Evolutionary conservation across 2,329 filamentous ascomycete species (phyloP), one percentile per base, ranked within the genome.

Genomic region (Botryotinia globosa): DNA sequence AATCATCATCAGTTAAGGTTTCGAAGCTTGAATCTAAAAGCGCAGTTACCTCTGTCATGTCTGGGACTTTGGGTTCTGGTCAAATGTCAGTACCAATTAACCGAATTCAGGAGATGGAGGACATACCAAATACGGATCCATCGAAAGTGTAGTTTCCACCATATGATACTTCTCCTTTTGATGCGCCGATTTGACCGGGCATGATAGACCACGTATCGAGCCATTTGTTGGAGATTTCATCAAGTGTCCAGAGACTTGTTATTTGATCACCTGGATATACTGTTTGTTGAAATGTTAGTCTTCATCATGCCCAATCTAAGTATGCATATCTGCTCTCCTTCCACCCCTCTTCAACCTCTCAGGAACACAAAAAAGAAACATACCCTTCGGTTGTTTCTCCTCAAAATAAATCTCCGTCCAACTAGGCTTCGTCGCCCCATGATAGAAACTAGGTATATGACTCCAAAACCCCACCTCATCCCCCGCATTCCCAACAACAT

Each of bases 401-500:
- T 71, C 59, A 42, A 71, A 71, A 64, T 65, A 71, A n/a, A 44
- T 44, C 18, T 65, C 69, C 4, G 34, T 42, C 44, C 45, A 64
- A 56, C 59, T 65, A 22, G 69, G 45, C 22, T 64, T 65, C 32
- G 69, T 56, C 37, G 34, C 69, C 10, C 59, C 69, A 25, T 71
- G 25, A 71, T 65, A 71, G 25, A 71, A 71, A 64, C 69, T 65
- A 42, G 63, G 63, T 12, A 72, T 51, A 59, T 68, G 51, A 68
- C 42, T 37, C 70, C 70, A 72, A 25, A 32, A 10, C 2, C 70
- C 70, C 7, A 68, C n/a, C 18, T 69, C 16, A 14, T 25, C 20
- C 4, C 70, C 63, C 3, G 42, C 48, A 39, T 72, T 72, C 12
- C 62, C 70, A 29, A 72, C 39, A n/a, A 72, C 70, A 44, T 69